Evolutionary conservation across 148 eudicot species (phyloP), one percentile per base, ranked within the genome.

Genomic region (Nepenthes mirabilis): DNA sequence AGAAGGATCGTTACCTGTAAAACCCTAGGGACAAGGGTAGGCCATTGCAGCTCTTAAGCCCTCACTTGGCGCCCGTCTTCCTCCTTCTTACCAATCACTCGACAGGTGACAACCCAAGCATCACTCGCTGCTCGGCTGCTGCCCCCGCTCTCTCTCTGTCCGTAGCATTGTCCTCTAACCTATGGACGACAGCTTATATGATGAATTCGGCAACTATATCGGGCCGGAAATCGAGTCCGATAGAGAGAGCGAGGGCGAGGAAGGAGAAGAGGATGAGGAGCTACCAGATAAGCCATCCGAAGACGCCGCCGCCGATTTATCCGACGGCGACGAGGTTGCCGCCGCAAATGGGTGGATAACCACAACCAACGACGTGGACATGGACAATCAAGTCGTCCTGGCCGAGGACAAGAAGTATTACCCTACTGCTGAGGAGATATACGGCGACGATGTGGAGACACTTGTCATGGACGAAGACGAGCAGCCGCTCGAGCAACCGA

Each of bases 161-260:
- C 14, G 12, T 43, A 6, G 55, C 36, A 32, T 5, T 23, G 23
- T 23, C 23, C 23, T 23, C 23, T 23, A 40, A 4, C 63, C 68
- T 65, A 94, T 94, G 99, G 99, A 94, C 60, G 97, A 89, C 8
- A 89, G 82, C 79, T 70, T 86, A 33, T 94, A 94, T 64, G 99
- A 94, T 70, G 99, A 94, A 64, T 94, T 94, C 63, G 99, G 99
- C 43, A 94, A 94, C 86, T 94, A 94, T 70, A 89, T 94, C 34
- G 99, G 99, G 13, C 99, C 99, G 0, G 99, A 94, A 58, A 89
- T 94, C 49, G 91, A 88, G 64, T 93, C 98, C 60, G 99, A 88
- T 63, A 74, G 71, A 58, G 97, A 89, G 63, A 82, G 80, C 65
- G 84, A 78, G 47, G 66, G 75, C 66, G 87, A 70, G 12, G 85